Conservation (phyloP, 2,329 filamentous ascomycete species). For the Colletotrichum sp. region DNA sequence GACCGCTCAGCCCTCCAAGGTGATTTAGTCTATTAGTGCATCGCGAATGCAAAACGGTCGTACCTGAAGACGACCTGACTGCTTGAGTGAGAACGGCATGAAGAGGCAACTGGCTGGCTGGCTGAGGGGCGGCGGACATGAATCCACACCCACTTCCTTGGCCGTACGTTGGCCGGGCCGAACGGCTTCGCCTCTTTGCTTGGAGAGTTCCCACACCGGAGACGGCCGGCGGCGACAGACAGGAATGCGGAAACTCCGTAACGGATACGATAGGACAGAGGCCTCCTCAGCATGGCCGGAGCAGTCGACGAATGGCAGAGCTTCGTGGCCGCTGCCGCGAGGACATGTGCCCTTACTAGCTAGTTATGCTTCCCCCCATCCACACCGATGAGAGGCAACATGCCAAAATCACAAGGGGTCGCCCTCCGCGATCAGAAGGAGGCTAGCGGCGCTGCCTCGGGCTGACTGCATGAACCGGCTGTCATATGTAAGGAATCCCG, state of each 20-base stretch:
- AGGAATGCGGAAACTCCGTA: not conserved
- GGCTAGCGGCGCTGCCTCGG: conserved; percentile 3
- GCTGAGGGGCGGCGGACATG: not conserved
- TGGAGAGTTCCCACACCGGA: not conserved
- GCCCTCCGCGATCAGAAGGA: not conserved
- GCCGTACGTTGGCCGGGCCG: conserved; percentile 3
- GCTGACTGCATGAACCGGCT: conserved; percentile 6
- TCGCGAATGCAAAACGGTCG: not conserved
- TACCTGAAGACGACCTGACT: not conserved
- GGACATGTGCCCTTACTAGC: not conserved
- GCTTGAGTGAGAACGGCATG: not conserved
- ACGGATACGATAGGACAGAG: conserved; percentile 8
- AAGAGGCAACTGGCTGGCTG: not conserved
- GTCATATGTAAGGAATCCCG: not conserved
- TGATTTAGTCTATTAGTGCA: not conserved
- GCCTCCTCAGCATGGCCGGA: not conserved
- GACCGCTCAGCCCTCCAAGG: not conserved
- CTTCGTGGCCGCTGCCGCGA: not conserved
- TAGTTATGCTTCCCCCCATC: not conserved
- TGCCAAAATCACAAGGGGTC: not conserved
- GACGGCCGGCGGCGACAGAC: not conserved
- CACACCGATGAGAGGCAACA: not conserved
- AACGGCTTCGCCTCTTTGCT: not conserved
- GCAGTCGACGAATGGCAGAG: not conserved
- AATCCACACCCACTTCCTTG: not conserved